Evolutionary conservation across 2,329 filamentous ascomycete genomes (phyloP).

Genomic region (Colletotrichum cuscutae): DNA sequence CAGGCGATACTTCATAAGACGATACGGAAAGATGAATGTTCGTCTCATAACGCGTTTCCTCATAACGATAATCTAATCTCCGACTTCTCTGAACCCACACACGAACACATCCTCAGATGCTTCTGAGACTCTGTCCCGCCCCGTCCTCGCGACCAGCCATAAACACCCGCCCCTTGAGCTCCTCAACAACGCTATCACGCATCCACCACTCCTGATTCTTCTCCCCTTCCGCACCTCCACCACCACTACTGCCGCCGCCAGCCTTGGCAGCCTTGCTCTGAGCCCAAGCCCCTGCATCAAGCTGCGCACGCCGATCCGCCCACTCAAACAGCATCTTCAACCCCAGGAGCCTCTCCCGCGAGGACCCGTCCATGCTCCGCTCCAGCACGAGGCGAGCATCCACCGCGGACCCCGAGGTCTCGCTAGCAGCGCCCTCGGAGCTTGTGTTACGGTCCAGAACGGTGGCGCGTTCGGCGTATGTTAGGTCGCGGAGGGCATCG

Average conservation of each 20-base stretch:
- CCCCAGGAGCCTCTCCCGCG: slow-evolving; percentile 56
- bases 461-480: slow-evolving; percentile 72
- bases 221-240: slow-evolving; percentile 34
- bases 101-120: neutral
- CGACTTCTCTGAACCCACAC: neutral
- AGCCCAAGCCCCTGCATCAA: slow-evolving; percentile 40
- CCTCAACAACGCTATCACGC: slow-evolving; percentile 64
- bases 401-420: slow-evolving; percentile 58
- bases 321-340: slow-evolving; percentile 66
- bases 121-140: slow-evolving; percentile 40
- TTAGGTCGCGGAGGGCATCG: slow-evolving; percentile 63
- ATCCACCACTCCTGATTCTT: slow-evolving; percentile 63
- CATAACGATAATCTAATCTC: neutral
- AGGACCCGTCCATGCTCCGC: slow-evolving; percentile 54
- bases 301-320: slow-evolving; percentile 56
- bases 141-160: slow-evolving; percentile 51
- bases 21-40: no score
- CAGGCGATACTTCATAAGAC: no score
- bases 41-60: slow-evolving; percentile 7
- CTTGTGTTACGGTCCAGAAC: slow-evolving; percentile 65
- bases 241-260: neutral
- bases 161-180: slow-evolving; percentile 65
- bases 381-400: slow-evolving; percentile 79
- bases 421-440: slow-evolving; percentile 57
- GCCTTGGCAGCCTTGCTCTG: slow-evolving; percentile 30